phyloP scores from a whole-genome alignment of 2,329 filamentous ascomycete genomes.

The Beauveria brongniartii region DNA sequence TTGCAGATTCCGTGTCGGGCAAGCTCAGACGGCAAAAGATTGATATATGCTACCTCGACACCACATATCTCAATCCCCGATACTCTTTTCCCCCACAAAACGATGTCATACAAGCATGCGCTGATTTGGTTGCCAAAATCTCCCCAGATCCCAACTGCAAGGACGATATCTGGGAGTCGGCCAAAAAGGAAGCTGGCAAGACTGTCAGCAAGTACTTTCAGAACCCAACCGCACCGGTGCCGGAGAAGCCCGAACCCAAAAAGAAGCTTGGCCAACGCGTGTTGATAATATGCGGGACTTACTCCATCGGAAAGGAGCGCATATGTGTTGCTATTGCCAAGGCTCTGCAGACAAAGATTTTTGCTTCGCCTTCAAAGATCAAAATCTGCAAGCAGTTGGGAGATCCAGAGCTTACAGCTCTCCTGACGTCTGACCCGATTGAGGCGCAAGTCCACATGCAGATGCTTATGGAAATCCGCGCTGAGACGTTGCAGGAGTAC shows the following conservation, averaged over 20 bases:
- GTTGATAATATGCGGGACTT: constrained; percentile 89
- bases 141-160: constrained; percentile 52
- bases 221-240: constrained; percentile 19
- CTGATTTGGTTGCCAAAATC: constrained; percentile 75
- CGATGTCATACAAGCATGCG: constrained; percentile 80
- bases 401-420: constrained; percentile 68
- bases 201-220: constrained; percentile 45
- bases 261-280: constrained; percentile 47
- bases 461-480: constrained; percentile 84
- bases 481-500: constrained; percentile 87
- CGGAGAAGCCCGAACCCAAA: constrained; percentile 19
- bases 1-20: constrained; percentile 60
- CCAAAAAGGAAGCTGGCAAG: constrained; percentile 31
- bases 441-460: constrained; percentile 98
- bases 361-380: constrained; percentile 73
- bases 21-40: constrained; percentile 75
- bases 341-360: constrained; percentile 82
- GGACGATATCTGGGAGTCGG: constrained; percentile 39
- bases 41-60: constrained; percentile 94
- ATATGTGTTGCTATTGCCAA: constrained; percentile 89
- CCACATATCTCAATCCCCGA: constrained; percentile 90
- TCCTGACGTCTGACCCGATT: constrained; percentile 70
- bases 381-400: constrained; percentile 77
- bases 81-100: constrained; percentile 89
- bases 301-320: constrained; percentile 95